Percentiles rank a stretch among this genome's conserved stretches.
These are phyloP conservation scores for Kwoniella dejecticola DNA, from an alignment of 768 basidiomycete species.

Conservation along the genomic window DNA sequence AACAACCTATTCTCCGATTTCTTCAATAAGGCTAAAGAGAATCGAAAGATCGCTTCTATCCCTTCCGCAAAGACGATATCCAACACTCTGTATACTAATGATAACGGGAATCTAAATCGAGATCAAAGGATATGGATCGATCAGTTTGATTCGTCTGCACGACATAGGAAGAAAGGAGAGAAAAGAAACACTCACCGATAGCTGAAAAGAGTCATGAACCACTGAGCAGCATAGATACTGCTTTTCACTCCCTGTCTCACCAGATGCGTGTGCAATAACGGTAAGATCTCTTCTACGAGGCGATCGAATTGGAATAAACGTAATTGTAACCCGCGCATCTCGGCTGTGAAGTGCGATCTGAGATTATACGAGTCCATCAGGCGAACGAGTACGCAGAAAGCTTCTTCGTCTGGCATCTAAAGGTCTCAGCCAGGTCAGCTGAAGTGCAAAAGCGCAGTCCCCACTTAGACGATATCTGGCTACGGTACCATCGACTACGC, in stretches of 20 bases:
- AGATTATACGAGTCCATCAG: constrained; percentile 96
- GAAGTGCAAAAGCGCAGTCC: background rate
- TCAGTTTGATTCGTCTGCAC: no score
- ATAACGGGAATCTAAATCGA: constrained; percentile 80
- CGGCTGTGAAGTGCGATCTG: constrained; percentile 94
- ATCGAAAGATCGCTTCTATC: constrained; percentile 94
- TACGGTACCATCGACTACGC: background rate
- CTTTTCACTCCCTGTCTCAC: constrained; percentile 92
- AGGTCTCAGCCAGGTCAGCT: background rate
- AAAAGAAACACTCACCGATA: constrained; percentile 66
- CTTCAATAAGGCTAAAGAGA: constrained; percentile 80
- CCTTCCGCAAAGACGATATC: constrained; percentile 96
- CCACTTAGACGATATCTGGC: no score
- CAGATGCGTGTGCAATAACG: constrained; percentile 90
- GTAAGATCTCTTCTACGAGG: constrained; percentile 85
- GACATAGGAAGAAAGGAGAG: no score
- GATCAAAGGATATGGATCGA: no score
- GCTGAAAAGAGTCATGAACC: constrained; percentile 97
- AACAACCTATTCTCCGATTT: constrained; percentile 83
- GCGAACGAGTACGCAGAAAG: constrained; percentile 90
- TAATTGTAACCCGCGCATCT: constrained; percentile 96
- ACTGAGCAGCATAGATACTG: constrained; percentile 97
- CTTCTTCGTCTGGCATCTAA: constrained; percentile 99
- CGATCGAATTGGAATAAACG: constrained; percentile 92
- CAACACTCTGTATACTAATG: constrained; percentile 92